A percentile compares a stretch with the other conserved stretches of the same genome.
phyloP scores from a whole-genome alignment of 345 rosid species.

The Excoecaria cochinchinensis region DNA sequence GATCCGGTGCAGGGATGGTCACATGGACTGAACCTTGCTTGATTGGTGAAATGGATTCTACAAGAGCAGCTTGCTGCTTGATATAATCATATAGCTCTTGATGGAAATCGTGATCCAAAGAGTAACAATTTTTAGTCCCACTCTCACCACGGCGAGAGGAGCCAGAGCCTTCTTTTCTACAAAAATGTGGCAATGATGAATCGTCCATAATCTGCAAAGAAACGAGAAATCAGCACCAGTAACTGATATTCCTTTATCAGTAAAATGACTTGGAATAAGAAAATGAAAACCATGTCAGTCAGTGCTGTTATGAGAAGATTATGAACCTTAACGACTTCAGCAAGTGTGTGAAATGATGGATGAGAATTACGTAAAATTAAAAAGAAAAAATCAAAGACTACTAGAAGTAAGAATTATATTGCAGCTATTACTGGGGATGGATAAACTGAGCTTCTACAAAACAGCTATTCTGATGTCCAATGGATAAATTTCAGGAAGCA shows the following conservation, averaged over 20 bases:
- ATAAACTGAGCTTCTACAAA: not conserved
- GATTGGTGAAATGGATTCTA: conserved; percentile 19
- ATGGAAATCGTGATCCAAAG: conserved; percentile 30
- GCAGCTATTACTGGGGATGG: not conserved
- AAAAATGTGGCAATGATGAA: conserved; percentile 39
- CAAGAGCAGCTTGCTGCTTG: conserved; percentile 26
- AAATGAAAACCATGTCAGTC: not conserved
- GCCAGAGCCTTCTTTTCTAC: conserved; percentile 71
- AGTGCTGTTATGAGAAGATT: not conserved
- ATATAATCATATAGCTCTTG: conserved; percentile 29
- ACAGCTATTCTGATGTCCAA: not conserved
- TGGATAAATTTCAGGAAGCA: not conserved
- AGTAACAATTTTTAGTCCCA: conserved; percentile 26
- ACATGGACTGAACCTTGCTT: conserved; percentile 35
- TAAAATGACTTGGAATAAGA: not conserved
- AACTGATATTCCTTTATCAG: not conserved
- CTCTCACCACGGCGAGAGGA: conserved; percentile 15
- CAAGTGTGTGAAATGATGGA: no score
- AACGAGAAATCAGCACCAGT: not conserved
- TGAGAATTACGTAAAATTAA: not conserved
- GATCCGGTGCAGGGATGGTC: conserved; percentile 24
- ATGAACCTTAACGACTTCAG: no score
- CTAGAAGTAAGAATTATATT: not conserved
- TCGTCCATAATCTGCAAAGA: conserved; percentile 30
- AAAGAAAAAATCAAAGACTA: not conserved